phyloP scores from a whole-genome alignment of 371 early-diverging fungal species.

The Rhizopus delemar region DNA sequence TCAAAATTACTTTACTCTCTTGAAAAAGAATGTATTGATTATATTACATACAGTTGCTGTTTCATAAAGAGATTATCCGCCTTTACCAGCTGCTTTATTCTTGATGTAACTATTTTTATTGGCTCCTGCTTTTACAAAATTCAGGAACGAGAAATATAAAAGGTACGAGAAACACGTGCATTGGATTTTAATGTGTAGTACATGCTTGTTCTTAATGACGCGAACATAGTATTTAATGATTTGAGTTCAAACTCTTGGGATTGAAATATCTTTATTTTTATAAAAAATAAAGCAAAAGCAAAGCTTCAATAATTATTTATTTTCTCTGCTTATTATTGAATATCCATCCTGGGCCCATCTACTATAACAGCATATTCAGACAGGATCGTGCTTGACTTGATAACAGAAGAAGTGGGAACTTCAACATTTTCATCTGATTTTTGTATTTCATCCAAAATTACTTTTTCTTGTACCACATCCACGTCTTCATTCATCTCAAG shows the following conservation, averaged over 20 bases:
- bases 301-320: no score
- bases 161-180: background rate
- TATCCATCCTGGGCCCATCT: background rate
- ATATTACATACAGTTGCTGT: no score
- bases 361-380: slow-evolving; percentile 10
- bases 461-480: background rate
- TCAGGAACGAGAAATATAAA: background rate
- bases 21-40: no score
- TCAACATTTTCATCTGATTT: slow-evolving; percentile 6
- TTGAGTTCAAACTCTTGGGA: no score
- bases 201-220: no score
- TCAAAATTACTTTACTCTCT: no score
- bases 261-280: no score
- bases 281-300: no score
- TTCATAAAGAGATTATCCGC: no score
- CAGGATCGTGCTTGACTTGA: slow-evolving; percentile 16
- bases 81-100: background rate
- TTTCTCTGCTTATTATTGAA: no score
- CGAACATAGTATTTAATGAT: no score
- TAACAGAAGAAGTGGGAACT: slow-evolving; percentile 1
- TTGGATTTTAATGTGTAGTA: no score
- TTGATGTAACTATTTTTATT: background rate
- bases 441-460: background rate
- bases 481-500: background rate
- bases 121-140: background rate